Conservation (phyloP, 257 asterid species). For the Buddleja alternifolia region DNA sequence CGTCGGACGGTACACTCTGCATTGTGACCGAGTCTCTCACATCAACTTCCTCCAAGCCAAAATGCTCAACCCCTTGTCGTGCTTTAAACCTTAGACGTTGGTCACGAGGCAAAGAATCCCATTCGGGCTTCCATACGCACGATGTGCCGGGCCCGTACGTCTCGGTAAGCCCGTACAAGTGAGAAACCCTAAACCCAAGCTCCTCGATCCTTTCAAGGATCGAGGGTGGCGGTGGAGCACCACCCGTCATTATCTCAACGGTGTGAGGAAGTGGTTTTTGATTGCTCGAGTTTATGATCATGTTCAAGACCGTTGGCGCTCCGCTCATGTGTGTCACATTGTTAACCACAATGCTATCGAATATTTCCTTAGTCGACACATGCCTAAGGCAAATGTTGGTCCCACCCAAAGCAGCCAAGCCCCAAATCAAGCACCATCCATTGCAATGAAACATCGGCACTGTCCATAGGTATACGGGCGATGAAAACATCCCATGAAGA, state of each 20-base stretch:
- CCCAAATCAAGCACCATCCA: slow-evolving; percentile 68
- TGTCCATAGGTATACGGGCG: slow-evolving; percentile 62
- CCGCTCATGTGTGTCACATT: slow-evolving; percentile 61
- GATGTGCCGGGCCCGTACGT: slow-evolving; percentile 56
- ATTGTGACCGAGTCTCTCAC: slow-evolving; percentile 39
- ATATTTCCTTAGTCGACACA: slow-evolving; percentile 44
- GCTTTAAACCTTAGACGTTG: slow-evolving; percentile 43
- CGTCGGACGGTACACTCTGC: slow-evolving; percentile 52
- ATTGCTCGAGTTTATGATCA: slow-evolving; percentile 42
- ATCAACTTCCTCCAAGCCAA: slow-evolving; percentile 51
- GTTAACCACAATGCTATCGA: slow-evolving; percentile 37
- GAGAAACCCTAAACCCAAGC: slow-evolving; percentile 55
- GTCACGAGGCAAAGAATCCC: slow-evolving; percentile 46
- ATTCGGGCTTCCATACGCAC: slow-evolving; percentile 57
- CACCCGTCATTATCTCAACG: slow-evolving; percentile 58
- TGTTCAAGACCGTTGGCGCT: slow-evolving; percentile 61
- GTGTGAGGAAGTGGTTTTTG: slow-evolving; percentile 36
- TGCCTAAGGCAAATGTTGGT: slow-evolving; percentile 57
- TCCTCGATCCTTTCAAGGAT: slow-evolving; percentile 42
- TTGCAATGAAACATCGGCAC: slow-evolving; percentile 73
- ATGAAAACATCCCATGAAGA: slow-evolving; percentile 44
- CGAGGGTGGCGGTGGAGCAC: slow-evolving; percentile 61
- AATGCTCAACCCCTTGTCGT: slow-evolving; percentile 62
- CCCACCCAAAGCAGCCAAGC: slow-evolving; percentile 64
- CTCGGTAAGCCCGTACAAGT: slow-evolving; percentile 59